Conservation (phyloP, 1,284 basidiomycete genomes). For the Ceratobasidium sp. region DNA sequence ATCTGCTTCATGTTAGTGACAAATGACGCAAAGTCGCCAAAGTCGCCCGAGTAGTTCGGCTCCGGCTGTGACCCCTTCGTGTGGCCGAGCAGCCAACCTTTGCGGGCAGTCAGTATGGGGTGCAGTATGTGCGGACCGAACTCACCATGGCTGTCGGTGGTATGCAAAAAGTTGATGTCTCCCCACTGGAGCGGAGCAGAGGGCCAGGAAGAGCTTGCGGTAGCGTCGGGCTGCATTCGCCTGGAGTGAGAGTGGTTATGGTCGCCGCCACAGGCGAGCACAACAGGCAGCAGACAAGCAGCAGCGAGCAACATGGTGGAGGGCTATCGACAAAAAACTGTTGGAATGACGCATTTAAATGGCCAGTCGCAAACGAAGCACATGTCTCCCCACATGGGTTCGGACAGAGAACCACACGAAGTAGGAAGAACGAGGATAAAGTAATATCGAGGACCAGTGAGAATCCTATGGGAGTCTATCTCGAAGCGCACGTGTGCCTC, state of each 20-base stretch:
- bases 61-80: conserved; percentile 74
- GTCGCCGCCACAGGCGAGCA: conserved; percentile 33
- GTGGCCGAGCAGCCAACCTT: conserved; percentile 77
- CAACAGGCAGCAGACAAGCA: conserved; percentile 12
- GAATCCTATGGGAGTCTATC: too few species aligned
- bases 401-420: background rate
- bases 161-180: conserved; percentile 81
- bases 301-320: conserved; percentile 13
- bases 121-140: background rate
- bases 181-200: conserved; percentile 71
- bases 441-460: too few species aligned
- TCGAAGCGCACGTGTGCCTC: too few species aligned
- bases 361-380: background rate
- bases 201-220: conserved; percentile 42
- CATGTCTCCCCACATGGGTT: background rate
- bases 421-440: too few species aligned
- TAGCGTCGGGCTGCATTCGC: conserved; percentile 39
- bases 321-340: background rate
- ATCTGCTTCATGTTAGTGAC: conserved; percentile 81
- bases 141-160: conserved; percentile 78
- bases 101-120: too few species aligned
- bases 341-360: conserved; percentile 8
- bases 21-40: conserved; percentile 84
- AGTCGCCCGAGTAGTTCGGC: conserved; percentile 80
- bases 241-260: conserved; percentile 14